phyloP scores from a whole-genome alignment of 2,329 filamentous ascomycete genomes.

The Pseudovirgaria hyperparasitica region DNA sequence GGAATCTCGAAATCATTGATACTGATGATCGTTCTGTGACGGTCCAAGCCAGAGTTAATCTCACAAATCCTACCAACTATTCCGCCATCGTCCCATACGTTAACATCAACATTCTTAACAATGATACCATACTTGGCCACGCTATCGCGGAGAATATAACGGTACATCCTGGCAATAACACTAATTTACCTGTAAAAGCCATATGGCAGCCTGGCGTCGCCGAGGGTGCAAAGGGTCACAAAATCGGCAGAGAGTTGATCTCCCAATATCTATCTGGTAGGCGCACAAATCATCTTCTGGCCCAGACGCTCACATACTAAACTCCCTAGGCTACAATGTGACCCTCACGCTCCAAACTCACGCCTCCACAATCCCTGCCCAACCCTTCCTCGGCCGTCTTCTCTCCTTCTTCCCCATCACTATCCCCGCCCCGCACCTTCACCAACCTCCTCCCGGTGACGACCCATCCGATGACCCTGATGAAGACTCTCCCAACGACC shows the following conservation, averaged over 20 bases:
- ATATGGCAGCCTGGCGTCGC: conserved; percentile 59
- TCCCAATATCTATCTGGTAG: conserved; percentile 74
- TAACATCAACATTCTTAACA: conserved; percentile 63
- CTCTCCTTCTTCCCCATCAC: conserved; percentile 61
- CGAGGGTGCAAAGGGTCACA: conserved; percentile 48
- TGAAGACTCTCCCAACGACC: conserved; percentile 29
- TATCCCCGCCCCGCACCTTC: conserved; percentile 58
- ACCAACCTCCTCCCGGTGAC: conserved; percentile 31
- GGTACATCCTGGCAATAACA: conserved; percentile 59
- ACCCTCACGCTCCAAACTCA: conserved; percentile 64
- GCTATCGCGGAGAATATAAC: conserved; percentile 52
- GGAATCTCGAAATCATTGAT: conserved; percentile 57
- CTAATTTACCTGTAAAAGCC: conserved; percentile 52
- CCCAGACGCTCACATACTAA: conserved; percentile 2
- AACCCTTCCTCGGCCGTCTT: conserved; percentile 59
- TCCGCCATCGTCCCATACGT: conserved; percentile 69
- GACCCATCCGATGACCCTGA: conserved; percentile 26
- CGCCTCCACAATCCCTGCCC: conserved; percentile 55
- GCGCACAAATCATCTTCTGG: conserved; percentile 4
- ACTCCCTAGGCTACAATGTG: conserved; percentile 55
- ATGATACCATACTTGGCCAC: conserved; percentile 63
- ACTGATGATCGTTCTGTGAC: conserved; percentile 60
- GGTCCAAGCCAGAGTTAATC: conserved; percentile 60
- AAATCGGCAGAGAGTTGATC: conserved; percentile 57
- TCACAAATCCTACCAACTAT: conserved; percentile 86